Conservation (phyloP, 208 protist genomes). For the Leishmania braziliensis region DNA sequence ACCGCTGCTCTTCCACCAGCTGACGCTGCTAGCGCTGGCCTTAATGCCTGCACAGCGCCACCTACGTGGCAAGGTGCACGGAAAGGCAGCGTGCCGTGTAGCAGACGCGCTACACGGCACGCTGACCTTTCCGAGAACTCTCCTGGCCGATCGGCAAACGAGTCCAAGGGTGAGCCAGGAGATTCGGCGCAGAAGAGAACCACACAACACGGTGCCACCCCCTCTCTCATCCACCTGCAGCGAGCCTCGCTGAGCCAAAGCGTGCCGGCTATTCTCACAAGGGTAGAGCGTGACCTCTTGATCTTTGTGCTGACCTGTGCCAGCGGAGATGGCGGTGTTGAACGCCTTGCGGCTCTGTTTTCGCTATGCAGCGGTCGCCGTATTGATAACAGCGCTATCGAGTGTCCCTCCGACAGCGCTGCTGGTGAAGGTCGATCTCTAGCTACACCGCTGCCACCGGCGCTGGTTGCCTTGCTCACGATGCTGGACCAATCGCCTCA, state of each 20-base stretch:
- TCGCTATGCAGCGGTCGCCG: not conserved
- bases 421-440: not conserved
- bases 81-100: not conserved
- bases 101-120: not conserved
- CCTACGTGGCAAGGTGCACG: not conserved
- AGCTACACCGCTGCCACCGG: not conserved
- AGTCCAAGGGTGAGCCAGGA: not conserved
- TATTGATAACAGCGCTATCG: not conserved
- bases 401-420: not conserved
- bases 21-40: not conserved
- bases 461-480: constrained; percentile 7
- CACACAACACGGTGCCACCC: too few relatives aligned
- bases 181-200: not conserved
- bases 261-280: not conserved
- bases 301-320: constrained; percentile 27
- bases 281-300: constrained; percentile 23
- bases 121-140: not conserved
- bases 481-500: constrained; percentile 3
- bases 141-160: not conserved
- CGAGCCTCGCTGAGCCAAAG: not conserved
- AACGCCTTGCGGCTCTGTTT: not conserved
- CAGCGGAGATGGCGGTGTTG: constrained; percentile 2
- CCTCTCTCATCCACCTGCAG: not conserved
- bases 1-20: not conserved
- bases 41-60: not conserved